Base-by-base conservation (phyloP, 805 yeast species). In the Cephaloascus albidus region DNA sequence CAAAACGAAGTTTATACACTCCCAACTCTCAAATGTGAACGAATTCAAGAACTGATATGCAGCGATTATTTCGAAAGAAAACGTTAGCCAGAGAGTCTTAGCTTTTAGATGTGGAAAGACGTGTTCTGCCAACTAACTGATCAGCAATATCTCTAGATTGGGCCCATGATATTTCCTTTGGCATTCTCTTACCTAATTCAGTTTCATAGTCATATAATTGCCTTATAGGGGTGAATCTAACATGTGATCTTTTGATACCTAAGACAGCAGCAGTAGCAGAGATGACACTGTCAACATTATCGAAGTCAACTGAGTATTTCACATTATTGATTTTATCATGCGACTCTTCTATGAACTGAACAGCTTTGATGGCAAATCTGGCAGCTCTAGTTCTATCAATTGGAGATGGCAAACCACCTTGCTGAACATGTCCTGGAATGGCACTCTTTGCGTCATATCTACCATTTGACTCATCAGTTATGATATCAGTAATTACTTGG, bases 141-240 rank as follows among this genome's bases (percentile, higher is more conserved):
- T 88, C 95, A 41, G 90, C 85, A 55, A 85, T 75, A 37, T 80
- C 82, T 54, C 94, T 74, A 38, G 81, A 66, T 23, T 69, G 69
- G 37, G 71, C 68, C 98, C 98, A 93, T 61, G 84, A 87, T 37
- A 88, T 81, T 42, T 69, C 64, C 68, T 85, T 88, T 51, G 97
- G 95, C 76, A 93, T 81, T 70, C 99, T 82, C 60, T 68, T 76
- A 18, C 63, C 68, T 30, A 85, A 58, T 50, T 85, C 87, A 15
- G 97, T 87, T 62, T 93, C 97, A 55, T 68, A 81, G 55, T 89
- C 95, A 63, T 85, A 89, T 47, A 90, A 70, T 43, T 72, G 74
- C 56, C 85, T 73, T 41, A 93, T 74, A 8, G 93, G 69, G 10
- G 85, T 72, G 66, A 85, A 88, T 42, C 61, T 74, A 53, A 90